A percentile compares a stretch with the other conserved stretches of the same genome.
Conservation (phyloP, 2,329 filamentous ascomycete genomes). For the Cadophora gregata region DNA sequence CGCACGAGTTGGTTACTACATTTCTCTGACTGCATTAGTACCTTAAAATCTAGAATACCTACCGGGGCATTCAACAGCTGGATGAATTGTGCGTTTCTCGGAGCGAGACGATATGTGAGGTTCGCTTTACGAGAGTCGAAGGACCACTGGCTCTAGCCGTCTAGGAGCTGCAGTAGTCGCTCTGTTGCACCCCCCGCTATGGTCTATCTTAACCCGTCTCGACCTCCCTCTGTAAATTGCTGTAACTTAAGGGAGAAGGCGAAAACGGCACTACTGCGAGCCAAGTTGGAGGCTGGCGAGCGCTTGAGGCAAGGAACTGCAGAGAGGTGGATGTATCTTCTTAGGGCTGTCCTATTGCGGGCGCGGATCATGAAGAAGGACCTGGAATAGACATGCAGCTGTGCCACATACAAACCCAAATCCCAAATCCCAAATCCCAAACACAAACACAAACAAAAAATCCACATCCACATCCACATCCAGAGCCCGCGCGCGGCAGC, state of each 20-base stretch:
- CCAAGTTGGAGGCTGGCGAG: neutral
- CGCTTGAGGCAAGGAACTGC: neutral
- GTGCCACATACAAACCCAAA: neutral
- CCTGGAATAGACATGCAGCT: constrained; percentile 1
- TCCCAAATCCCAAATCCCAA: neutral
- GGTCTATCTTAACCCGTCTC: neutral
- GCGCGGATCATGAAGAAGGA: neutral
- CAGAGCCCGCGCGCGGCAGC: constrained; percentile 3
- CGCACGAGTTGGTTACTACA: neutral
- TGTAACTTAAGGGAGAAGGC: neutral
- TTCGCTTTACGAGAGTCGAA: constrained; percentile 23
- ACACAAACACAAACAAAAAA: too few relatives aligned
- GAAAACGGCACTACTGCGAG: constrained; percentile 1
- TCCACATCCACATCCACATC: constrained; percentile 1
- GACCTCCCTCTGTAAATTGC: neutral
- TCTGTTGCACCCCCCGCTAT: neutral
- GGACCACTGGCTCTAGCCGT: neutral
- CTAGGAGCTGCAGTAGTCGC: constrained; percentile 18
- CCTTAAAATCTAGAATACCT: neutral
- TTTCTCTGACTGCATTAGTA: neutral
- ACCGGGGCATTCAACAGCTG: neutral
- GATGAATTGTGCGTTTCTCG: neutral
- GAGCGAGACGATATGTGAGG: constrained; percentile 4
- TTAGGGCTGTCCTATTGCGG: constrained; percentile 6
- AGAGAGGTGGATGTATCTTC: neutral